Percentiles rank a stretch among this genome's conserved stretches.
phyloP scores from a whole-genome alignment of 1,284 basidiomycete genomes.

The Rhodotorula mucilaginosa region DNA sequence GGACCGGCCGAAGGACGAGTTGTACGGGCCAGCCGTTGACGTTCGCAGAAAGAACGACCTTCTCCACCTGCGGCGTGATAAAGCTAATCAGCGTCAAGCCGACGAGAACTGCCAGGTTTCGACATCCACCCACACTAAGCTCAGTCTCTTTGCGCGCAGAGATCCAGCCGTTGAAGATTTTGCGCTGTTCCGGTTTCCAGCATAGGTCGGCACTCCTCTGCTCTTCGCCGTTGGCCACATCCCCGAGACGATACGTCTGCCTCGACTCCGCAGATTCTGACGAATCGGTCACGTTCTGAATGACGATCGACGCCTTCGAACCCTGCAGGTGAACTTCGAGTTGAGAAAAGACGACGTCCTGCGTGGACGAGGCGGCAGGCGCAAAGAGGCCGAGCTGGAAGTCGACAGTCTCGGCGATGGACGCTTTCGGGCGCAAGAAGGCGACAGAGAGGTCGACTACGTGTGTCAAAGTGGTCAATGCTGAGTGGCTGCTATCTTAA shows the following conservation, averaged over 20 bases:
- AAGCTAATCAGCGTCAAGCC: background rate
- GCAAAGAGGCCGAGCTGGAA: slow-evolving; percentile 45
- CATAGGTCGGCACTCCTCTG: slow-evolving; percentile 54
- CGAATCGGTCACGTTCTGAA: too few relatives aligned
- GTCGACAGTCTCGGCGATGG: slow-evolving; percentile 56
- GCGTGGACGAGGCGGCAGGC: slow-evolving; percentile 52
- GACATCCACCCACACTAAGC: slow-evolving; percentile 11
- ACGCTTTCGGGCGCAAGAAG: slow-evolving; percentile 60
- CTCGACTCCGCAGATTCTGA: too few relatives aligned
- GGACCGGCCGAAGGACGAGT: slow-evolving; percentile 7
- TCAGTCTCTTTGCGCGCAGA: slow-evolving; percentile 31
- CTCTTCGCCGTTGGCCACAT: background rate
- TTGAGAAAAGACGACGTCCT: too few relatives aligned
- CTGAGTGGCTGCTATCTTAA: background rate
- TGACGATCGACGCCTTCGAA: too few relatives aligned
- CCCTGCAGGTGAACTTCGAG: too few relatives aligned
- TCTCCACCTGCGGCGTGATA: slow-evolving; percentile 17
- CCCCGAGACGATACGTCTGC: too few relatives aligned
- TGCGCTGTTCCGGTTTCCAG: slow-evolving; percentile 58
- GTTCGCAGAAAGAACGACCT: slow-evolving; percentile 6
- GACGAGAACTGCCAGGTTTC: accelerated
- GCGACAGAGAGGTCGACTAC: slow-evolving; percentile 51
- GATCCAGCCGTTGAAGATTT: slow-evolving; percentile 61
- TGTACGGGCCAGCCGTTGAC: slow-evolving; percentile 21
- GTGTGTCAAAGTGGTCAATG: too few relatives aligned